These are phyloP conservation scores for Fusarium bulbicola DNA, from an alignment of 2,329 filamentous ascomycete species.

Conservation along the genomic window DNA sequence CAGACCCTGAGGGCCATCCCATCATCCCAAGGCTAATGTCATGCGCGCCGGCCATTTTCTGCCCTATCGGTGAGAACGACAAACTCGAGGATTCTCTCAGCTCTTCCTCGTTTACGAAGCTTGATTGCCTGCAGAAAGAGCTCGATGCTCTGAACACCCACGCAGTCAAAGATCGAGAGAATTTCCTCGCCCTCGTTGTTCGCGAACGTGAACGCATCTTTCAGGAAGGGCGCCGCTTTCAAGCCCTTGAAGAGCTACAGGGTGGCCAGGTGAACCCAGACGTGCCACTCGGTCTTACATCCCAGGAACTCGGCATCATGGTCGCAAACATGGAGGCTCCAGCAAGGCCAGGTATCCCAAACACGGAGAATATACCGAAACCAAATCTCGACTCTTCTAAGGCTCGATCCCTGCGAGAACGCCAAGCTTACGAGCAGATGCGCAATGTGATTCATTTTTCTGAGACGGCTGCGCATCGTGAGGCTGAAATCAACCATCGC, in stretches of 20 bases:
- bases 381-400: slow-evolving; percentile 27
- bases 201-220: slow-evolving; percentile 47
- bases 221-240: slow-evolving; percentile 31
- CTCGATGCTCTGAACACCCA: slow-evolving; percentile 41
- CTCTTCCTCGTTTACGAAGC: slow-evolving; percentile 3
- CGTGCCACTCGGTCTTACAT: neutral
- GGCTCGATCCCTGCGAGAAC: slow-evolving; percentile 35
- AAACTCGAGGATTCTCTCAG: slow-evolving; percentile 2
- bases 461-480: slow-evolving; percentile 36
- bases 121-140: slow-evolving; percentile 30
- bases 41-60: slow-evolving; percentile 43
- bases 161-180: slow-evolving; percentile 41
- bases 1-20: slow-evolving; percentile 21
- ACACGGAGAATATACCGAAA: slow-evolving; percentile 14
- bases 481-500: slow-evolving; percentile 30
- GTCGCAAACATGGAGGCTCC: slow-evolving; percentile 44
- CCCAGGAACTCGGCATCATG: slow-evolving; percentile 38
- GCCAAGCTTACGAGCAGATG: slow-evolving; percentile 35
- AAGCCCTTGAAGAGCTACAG: slow-evolving; percentile 8
- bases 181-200: slow-evolving; percentile 43
- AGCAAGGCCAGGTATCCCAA: slow-evolving; percentile 2
- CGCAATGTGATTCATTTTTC: slow-evolving; percentile 27
- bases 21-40: slow-evolving; percentile 13
- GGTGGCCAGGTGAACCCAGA: neutral
- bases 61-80: slow-evolving; percentile 40